Percentiles rank a stretch among this genome's conserved stretches.
phyloP scores from a whole-genome alignment of 1,284 basidiomycete species.

The Meira nashicola region DNA sequence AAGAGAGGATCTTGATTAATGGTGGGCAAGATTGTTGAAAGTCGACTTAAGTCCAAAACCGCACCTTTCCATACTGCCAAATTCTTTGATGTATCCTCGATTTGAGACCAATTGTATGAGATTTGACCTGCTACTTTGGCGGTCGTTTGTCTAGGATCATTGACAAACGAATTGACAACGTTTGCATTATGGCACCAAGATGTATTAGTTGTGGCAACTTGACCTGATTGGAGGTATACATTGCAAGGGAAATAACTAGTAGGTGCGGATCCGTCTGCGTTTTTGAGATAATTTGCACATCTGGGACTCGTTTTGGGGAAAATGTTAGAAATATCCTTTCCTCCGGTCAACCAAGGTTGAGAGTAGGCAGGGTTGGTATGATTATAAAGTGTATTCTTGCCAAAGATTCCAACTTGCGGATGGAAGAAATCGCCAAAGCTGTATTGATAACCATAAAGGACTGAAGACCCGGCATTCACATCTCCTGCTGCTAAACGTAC shows the following conservation, averaged over 20 bases:
- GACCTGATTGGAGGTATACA: slow-evolving; percentile 70
- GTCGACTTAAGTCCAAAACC: slow-evolving; percentile 80
- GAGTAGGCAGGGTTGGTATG: slow-evolving; percentile 74
- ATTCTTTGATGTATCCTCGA: slow-evolving; percentile 67
- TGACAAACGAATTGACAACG: slow-evolving; percentile 26
- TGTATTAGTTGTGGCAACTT: slow-evolving; percentile 46
- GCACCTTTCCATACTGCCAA: slow-evolving; percentile 83
- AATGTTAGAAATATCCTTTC: slow-evolving; percentile 84
- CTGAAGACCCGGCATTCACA: slow-evolving; percentile 74
- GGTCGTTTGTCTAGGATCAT: slow-evolving; percentile 15
- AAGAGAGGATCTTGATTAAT: slow-evolving; percentile 65
- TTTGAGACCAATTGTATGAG: slow-evolving; percentile 85
- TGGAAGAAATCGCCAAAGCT: slow-evolving; percentile 71
- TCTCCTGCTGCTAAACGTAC: slow-evolving; percentile 73
- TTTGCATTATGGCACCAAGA: slow-evolving; percentile 32
- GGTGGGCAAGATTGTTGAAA: slow-evolving; percentile 71
- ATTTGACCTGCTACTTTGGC: slow-evolving; percentile 64
- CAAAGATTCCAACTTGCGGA: slow-evolving; percentile 34
- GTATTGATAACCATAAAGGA: slow-evolving; percentile 90
- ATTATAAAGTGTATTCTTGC: slow-evolving; percentile 64
- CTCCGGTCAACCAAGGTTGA: slow-evolving; percentile 70
- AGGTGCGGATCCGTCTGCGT: slow-evolving; percentile 43
- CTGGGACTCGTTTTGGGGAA: slow-evolving; percentile 86
- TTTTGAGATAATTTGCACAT: slow-evolving; percentile 71
- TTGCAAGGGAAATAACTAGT: slow-evolving; percentile 96